Evolutionary conservation across 2,329 filamentous ascomycete species (phyloP).

Genomic region (Cercospora sp.): DNA sequence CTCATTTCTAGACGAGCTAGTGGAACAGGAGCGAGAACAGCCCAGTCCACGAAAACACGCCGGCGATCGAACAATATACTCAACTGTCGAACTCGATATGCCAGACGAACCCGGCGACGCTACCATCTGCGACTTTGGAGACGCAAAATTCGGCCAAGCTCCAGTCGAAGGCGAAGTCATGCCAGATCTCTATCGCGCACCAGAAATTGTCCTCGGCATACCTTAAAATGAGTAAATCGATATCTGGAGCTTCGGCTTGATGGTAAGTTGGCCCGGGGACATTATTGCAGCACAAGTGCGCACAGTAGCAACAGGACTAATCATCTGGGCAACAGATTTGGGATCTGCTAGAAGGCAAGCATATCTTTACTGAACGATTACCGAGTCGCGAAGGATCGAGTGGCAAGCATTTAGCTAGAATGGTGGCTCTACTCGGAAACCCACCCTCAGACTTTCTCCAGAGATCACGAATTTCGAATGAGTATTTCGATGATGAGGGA

Average conservation of each 20-base stretch:
- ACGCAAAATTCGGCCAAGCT: not conserved
- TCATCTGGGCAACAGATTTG: not conserved
- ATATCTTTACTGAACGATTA: not conserved
- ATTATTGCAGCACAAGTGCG: not conserved
- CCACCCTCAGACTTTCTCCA: not conserved
- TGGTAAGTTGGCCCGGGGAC: conserved; percentile 10
- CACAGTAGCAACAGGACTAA: not conserved
- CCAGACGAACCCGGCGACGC: not conserved
- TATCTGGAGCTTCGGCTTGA: conserved; percentile 34
- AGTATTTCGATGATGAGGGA: not conserved
- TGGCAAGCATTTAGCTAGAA: conserved; percentile 15
- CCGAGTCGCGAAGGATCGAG: not conserved
- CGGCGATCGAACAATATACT: not conserved
- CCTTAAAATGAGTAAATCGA: conserved; percentile 33
- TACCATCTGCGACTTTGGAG: conserved; percentile 6
- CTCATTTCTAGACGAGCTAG: not conserved
- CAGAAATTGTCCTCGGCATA: conserved; percentile 33
- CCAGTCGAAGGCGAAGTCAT: conserved; percentile 26
- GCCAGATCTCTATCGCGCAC: conserved; percentile 33
- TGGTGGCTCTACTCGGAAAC: not conserved
- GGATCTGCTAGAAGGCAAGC: conserved; percentile 1
- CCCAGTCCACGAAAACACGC: not conserved
- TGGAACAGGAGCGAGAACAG: not conserved
- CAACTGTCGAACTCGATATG: not conserved
- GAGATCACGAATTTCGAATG: not conserved